Conservation (phyloP, 805 yeast species). For the Ogataea pilisensis region DNA sequence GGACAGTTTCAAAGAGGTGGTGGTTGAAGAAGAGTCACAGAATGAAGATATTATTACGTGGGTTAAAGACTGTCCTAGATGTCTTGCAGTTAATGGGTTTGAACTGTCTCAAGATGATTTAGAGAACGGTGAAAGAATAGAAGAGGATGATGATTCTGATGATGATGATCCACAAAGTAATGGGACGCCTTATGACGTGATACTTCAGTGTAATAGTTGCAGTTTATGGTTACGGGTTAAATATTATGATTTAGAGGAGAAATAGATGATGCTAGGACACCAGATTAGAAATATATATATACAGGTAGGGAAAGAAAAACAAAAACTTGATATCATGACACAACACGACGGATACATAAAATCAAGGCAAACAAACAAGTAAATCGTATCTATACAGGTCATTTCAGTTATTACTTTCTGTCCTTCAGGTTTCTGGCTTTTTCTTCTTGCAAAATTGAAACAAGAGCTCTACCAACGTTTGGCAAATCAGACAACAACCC, state of each 20-base stretch:
- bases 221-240: conserved; percentile 80
- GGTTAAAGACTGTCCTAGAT: conserved; percentile 63
- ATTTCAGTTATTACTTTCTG: neutral
- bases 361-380: neutral
- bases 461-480: conserved; percentile 67
- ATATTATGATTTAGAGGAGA: conserved; percentile 50
- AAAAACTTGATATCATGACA: too few relatives aligned
- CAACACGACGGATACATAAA: too few relatives aligned
- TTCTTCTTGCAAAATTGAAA: conserved; percentile 60
- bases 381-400: too few relatives aligned
- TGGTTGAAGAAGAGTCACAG: conserved; percentile 29
- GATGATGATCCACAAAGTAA: conserved; percentile 23
- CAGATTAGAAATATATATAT: too few relatives aligned
- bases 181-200: conserved; percentile 44
- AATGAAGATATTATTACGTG: conserved; percentile 33
- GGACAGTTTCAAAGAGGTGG: conserved; percentile 45
- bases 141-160: conserved; percentile 36
- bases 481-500: conserved; percentile 70
- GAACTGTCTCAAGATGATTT: conserved; percentile 57
- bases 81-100: conserved; percentile 51
- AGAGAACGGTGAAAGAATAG: conserved; percentile 42
- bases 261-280: too few relatives aligned
- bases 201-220: conserved; percentile 79
- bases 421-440: conserved; percentile 15
- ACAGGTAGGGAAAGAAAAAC: too few relatives aligned